Percentiles rank a stretch among this genome's conserved stretches.
Evolutionary conservation across 495 filamentous ascomycete species (phyloP).

Genomic region (Niebla homalea): DNA sequence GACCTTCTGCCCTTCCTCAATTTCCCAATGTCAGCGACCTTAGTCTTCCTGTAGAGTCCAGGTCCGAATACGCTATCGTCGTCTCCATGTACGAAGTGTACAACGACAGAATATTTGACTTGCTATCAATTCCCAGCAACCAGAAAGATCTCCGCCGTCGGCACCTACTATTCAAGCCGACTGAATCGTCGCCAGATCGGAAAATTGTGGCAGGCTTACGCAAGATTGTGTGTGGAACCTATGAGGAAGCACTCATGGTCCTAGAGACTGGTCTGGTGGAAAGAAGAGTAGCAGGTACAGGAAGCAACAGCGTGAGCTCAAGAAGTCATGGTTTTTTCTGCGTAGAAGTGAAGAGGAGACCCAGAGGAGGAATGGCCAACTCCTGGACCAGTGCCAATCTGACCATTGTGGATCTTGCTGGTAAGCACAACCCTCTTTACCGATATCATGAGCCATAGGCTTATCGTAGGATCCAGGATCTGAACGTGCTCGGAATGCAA

Average conservation of each 20-base stretch:
- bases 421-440: conserved; percentile 24
- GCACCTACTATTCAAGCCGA: conserved; percentile 74
- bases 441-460: not conserved
- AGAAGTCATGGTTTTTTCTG: conserved; percentile 95
- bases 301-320: conserved; percentile 76
- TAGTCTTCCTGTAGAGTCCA: conserved; percentile 49
- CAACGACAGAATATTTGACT: conserved; percentile 94
- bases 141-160: conserved; percentile 58
- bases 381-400: conserved; percentile 71
- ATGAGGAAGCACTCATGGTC: conserved; percentile 80
- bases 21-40: conserved; percentile 63
- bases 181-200: conserved; percentile 67
- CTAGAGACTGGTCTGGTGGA: conserved; percentile 83
- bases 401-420: conserved; percentile 86
- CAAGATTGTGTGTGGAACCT: conserved; percentile 75
- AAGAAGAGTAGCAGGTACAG: conserved; percentile 77
- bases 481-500: conserved; percentile 82
- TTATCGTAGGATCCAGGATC: conserved; percentile 38
- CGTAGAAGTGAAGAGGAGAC: conserved; percentile 80
- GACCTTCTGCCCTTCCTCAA: conserved; percentile 52
- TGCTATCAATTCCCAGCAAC: conserved; percentile 47
- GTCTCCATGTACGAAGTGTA: conserved; percentile 99
- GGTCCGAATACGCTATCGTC: conserved; percentile 75
- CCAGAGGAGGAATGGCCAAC: conserved; percentile 38
- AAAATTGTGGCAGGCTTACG: conserved; percentile 86